Conservation (phyloP, 495 filamentous ascomycete genomes). For the Astrocystis sublimbata region DNA sequence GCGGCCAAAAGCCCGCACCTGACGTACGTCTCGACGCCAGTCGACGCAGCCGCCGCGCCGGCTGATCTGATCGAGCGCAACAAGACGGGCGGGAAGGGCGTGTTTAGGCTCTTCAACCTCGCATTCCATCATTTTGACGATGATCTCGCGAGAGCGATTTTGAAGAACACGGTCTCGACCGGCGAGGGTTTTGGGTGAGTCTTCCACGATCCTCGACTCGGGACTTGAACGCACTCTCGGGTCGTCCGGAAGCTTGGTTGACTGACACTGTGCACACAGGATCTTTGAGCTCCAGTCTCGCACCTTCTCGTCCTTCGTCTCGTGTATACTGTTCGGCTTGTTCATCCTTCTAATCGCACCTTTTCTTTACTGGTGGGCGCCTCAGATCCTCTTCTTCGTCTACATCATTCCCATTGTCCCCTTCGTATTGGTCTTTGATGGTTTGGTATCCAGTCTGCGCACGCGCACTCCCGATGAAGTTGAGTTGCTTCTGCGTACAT, state of each 20-base stretch:
- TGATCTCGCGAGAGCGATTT: constrained; percentile 53
- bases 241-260: neutral
- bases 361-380: constrained; percentile 54
- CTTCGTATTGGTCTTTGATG: constrained; percentile 65
- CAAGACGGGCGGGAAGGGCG: constrained; percentile 35
- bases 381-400: constrained; percentile 61
- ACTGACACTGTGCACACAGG: constrained; percentile 28
- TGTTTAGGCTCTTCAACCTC: constrained; percentile 70
- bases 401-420: constrained; percentile 66
- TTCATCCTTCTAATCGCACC: constrained; percentile 56
- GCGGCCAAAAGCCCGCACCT: constrained; percentile 51
- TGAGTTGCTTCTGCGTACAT: constrained; percentile 53
- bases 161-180: constrained; percentile 62
- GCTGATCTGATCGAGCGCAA: constrained; percentile 37
- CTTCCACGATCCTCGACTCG: constrained; percentile 11
- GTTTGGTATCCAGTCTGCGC: constrained; percentile 62
- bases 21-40: constrained; percentile 54
- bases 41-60: constrained; percentile 63
- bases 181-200: constrained; percentile 64
- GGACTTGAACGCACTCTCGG: neutral
- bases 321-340: constrained; percentile 56
- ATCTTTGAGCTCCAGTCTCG: constrained; percentile 76
- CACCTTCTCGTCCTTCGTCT: constrained; percentile 51
- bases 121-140: constrained; percentile 80
- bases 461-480: constrained; percentile 67